Percentiles rank a stretch among this genome's conserved stretches.
Conservation (phyloP, 345 rosid genomes). For the Citrus hindsii region DNA sequence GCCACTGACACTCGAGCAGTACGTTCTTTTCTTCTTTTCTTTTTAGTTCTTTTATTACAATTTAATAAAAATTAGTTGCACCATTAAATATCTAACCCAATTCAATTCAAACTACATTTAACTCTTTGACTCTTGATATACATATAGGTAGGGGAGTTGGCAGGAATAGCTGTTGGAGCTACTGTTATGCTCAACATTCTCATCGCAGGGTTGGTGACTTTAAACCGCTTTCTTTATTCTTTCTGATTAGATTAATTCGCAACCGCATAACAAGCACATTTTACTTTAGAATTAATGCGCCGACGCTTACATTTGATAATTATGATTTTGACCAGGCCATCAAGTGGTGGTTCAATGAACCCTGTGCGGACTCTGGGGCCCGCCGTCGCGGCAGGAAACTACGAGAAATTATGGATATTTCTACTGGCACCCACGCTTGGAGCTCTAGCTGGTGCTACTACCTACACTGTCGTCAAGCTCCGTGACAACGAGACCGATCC, state of each 20-base stretch:
- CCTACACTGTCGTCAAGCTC: conserved; percentile 80
- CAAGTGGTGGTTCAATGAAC: conserved; percentile 86
- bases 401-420: conserved; percentile 69
- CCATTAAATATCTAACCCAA: no score
- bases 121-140: not conserved
- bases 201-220: conserved; percentile 62
- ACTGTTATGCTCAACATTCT: conserved; percentile 94
- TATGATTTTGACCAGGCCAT: conserved; percentile 44
- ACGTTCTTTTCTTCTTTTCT: not conserved
- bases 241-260: no score
- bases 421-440: conserved; percentile 89
- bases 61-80: no score
- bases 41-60: no score
- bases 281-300: no score
- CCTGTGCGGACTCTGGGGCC: conserved; percentile 90
- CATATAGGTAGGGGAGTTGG: conserved; percentile 88
- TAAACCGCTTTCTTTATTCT: no score
- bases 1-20: conserved; percentile 99
- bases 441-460: conserved; percentile 70
- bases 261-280: no score
- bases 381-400: conserved; percentile 91
- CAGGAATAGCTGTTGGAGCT: conserved; percentile 98
- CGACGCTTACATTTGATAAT: not conserved
- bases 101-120: not conserved
- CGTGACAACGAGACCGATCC: conserved; percentile 52